Evolutionary conservation across 2,329 filamentous ascomycete genomes (phyloP), one percentile per base, ranked within the genome.

Genomic region (Neopestalotiopsis sp.): DNA sequence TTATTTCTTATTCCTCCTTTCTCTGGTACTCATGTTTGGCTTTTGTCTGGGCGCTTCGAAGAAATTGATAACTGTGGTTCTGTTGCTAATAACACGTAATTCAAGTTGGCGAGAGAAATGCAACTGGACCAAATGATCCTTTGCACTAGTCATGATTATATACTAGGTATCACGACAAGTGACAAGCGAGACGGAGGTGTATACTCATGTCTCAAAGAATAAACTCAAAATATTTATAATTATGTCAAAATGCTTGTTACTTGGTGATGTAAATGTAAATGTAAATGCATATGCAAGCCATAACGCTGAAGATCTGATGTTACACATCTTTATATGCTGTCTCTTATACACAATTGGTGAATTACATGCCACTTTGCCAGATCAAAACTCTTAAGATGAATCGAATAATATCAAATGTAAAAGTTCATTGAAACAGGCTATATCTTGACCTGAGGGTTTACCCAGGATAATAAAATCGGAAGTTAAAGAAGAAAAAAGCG

Each of bases 71-170:
- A 57, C 20, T 34, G 10, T 5, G 28, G 38, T 24, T 12, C 82
- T 73, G 83, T 24, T 70, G 57, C 65, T 66, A 28, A 70, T 32
- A 24, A 24, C 2, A 24, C 28, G 3, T 3, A n/a, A 24, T 63
- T 61, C 5, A 67, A 90, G 88, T 90, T 58, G 88, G 87, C 14
- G 88, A 90, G 79, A 86, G 80, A 72, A 90, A 90, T 71, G 83
- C 80, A 14, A 82, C 83, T 3, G 86, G 85, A 0, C 87, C 87
- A 1, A 83, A 84, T 63, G 67, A 73, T 66, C 73, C 71, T 61
- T n/a, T 53, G 45, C 80, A 84, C 71, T 85, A 62, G 72, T 67
- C 17, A 38, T 38, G 34, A 38, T 38, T 38, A 38, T 38, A 24
- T 38, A 38, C 34, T 7, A 7, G 10, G 6, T 38, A 38, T 38